A percentile compares a stretch with the other conserved stretches of the same genome.
Conservation (phyloP, 306 rosid genomes). For the Potentilla sterilis region DNA sequence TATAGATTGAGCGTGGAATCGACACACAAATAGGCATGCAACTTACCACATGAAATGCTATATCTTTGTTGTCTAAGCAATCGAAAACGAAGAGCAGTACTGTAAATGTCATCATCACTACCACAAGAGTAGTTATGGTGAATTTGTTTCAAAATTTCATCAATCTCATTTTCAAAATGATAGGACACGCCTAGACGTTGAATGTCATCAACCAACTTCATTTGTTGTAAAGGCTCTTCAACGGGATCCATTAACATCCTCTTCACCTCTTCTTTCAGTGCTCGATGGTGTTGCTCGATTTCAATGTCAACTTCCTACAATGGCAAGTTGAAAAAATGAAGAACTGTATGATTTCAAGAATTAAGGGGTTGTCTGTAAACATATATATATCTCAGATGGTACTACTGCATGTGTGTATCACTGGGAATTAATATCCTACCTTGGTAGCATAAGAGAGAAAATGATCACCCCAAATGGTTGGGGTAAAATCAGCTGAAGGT, state of each 20-base stretch:
- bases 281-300: background rate
- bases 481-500: background rate
- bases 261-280: background rate
- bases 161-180: background rate
- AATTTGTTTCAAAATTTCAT: background rate
- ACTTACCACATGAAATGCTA: background rate
- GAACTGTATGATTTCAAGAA: background rate
- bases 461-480: background rate
- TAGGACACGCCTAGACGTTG: background rate
- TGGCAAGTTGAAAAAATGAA: background rate
- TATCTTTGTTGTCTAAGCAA: background rate
- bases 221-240: background rate
- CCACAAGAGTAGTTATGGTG: background rate
- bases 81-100: background rate
- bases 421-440: background rate
- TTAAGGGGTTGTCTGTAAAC: background rate
- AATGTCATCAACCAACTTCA: background rate
- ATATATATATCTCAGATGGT: no score
- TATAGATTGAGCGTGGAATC: background rate
- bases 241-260: background rate
- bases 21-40: background rate
- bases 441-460: background rate
- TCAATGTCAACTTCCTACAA: background rate
- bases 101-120: background rate
- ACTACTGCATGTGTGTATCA: no score